Conservation (phyloP, 495 filamentous ascomycete species). For the Extremus antarcticus region DNA sequence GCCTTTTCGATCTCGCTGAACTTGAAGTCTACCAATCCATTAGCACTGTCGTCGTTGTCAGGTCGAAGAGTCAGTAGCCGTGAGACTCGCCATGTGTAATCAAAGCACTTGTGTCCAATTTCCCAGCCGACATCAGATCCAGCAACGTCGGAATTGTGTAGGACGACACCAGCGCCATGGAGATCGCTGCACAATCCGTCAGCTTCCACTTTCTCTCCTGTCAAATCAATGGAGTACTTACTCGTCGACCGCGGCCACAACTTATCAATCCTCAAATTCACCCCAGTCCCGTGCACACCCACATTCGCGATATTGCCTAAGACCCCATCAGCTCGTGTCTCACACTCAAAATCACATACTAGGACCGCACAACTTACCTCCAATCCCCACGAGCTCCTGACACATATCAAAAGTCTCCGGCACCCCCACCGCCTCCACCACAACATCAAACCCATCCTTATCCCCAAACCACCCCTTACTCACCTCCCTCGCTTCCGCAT, state of each 20-base stretch:
- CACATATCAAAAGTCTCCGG: constrained; percentile 37
- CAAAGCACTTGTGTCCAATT: constrained; percentile 30
- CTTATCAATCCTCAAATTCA: constrained; percentile 31
- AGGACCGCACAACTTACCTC: too few species aligned
- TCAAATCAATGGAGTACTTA: background rate
- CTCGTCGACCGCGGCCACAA: constrained; percentile 15
- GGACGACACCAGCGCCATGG: constrained; percentile 32
- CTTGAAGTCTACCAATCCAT: constrained; percentile 21
- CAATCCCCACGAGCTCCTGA: constrained; percentile 40
- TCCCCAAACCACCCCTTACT: constrained; percentile 24
- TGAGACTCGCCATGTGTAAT: constrained; percentile 31
- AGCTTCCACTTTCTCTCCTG: background rate
- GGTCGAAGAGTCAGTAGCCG: background rate
- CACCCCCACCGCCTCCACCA: constrained; percentile 46
- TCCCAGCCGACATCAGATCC: constrained; percentile 31
- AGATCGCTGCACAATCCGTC: background rate
- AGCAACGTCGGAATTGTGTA: constrained; percentile 36
- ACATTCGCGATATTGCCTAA: constrained; percentile 43
- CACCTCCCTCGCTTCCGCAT: constrained; percentile 28
- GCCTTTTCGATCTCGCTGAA: constrained; percentile 32
- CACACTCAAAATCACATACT: too few species aligned
- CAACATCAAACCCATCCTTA: constrained; percentile 39
- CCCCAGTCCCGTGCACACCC: constrained; percentile 39
- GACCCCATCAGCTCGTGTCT: too few species aligned
- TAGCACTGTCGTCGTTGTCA: background rate